These are phyloP conservation scores for Plasmopara halstedii DNA, from an alignment of 352 stramenopile species.

Conservation along the genomic window DNA sequence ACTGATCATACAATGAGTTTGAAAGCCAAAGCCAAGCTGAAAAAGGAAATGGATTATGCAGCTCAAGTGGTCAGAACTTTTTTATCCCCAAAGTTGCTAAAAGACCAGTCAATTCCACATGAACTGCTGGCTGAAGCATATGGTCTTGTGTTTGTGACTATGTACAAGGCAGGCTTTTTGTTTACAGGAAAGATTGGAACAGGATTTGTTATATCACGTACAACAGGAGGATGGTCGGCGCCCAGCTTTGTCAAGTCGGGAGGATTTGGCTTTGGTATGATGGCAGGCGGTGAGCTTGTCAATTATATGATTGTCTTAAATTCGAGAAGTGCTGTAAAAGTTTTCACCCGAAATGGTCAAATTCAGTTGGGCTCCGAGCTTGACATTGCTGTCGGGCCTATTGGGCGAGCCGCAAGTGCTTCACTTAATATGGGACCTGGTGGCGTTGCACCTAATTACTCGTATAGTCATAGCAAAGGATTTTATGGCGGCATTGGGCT, in stretches of 20 bases:
- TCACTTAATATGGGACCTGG: constrained; percentile 50
- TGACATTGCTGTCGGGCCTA: constrained; percentile 59
- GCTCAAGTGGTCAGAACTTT: constrained; percentile 65
- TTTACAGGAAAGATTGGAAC: constrained; percentile 75
- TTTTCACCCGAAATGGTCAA: constrained; percentile 72
- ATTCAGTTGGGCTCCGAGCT: constrained; percentile 69
- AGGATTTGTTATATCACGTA: constrained; percentile 71
- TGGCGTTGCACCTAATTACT: constrained; percentile 70
- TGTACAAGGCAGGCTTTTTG: constrained; percentile 76
- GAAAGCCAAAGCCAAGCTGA: constrained; percentile 48
- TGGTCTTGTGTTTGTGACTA: constrained; percentile 69
- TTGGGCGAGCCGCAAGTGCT: constrained; percentile 58
- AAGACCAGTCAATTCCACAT: constrained; percentile 76
- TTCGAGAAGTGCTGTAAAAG: constrained; percentile 64
- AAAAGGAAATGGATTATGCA: constrained; percentile 54
- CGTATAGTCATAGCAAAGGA: constrained; percentile 69
- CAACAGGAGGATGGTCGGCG: constrained; percentile 61
- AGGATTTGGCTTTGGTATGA: constrained; percentile 75
- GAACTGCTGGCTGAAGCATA: constrained; percentile 69
- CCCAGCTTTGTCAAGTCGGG: constrained; percentile 64
- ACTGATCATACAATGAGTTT: constrained; percentile 46
- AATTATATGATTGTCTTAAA: constrained; percentile 81
- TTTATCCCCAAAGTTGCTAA: constrained; percentile 60
- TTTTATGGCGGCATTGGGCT: constrained; percentile 69
- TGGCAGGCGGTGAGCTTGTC: constrained; percentile 72